Evolutionary conservation across 305 asterid species (phyloP).

Genomic region (Andrographis paniculata): DNA sequence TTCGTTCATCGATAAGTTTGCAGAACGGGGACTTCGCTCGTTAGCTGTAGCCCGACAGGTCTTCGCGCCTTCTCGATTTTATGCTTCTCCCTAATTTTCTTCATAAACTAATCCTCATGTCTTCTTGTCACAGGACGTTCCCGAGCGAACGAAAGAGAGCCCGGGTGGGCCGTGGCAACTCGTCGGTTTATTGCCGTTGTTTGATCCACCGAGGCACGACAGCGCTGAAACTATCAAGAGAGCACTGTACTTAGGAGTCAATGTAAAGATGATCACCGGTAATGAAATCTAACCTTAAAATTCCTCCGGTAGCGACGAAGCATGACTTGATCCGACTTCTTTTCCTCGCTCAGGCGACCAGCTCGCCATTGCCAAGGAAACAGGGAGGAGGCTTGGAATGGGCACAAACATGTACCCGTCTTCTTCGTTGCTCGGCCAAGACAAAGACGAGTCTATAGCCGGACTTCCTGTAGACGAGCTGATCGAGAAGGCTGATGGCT

Average conservation of each 20-base stretch:
- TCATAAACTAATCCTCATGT: conserved; percentile 3
- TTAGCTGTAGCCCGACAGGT: conserved; percentile 2
- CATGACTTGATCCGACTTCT: not conserved
- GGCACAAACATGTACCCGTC: conserved; percentile 92
- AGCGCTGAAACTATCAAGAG: conserved; percentile 78
- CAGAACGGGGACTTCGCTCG: conserved; percentile 73
- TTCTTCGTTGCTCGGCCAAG: conserved; percentile 66
- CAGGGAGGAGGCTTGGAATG: conserved; percentile 90
- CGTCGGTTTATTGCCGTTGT: conserved; percentile 65
- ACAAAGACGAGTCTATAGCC: too few species aligned
- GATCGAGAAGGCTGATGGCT: too few species aligned
- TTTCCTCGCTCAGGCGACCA: conserved; percentile 50
- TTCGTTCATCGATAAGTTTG: conserved; percentile 54
- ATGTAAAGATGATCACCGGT: conserved; percentile 93
- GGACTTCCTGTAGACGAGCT: too few species aligned
- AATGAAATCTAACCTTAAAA: conserved; percentile 1
- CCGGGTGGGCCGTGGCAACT: conserved; percentile 77
- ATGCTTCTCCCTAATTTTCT: not conserved
- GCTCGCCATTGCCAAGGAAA: conserved; percentile 75
- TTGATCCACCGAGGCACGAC: conserved; percentile 89
- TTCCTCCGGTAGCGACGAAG: not conserved
- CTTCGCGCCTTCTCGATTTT: not conserved
- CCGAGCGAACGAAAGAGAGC: conserved; percentile 57
- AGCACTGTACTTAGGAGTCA: conserved; percentile 76
- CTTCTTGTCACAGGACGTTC: conserved; percentile 44